Percentiles rank a stretch among this genome's conserved stretches.
Conservation (phyloP, 1,284 basidiomycete species). For the Cutaneotrichosporon cutaneum region DNA sequence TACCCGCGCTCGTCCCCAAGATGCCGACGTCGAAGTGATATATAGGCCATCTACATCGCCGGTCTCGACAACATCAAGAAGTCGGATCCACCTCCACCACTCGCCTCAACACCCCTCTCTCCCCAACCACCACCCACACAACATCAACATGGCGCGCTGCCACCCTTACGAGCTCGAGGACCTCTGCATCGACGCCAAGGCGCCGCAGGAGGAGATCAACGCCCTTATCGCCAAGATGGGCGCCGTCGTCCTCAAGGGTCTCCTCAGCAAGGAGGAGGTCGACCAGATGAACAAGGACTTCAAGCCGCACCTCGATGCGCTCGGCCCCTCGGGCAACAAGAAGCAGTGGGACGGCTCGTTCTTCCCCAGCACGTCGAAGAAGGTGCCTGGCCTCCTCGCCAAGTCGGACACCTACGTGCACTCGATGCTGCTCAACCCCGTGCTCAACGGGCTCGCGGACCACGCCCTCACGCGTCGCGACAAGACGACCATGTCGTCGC, state of each 20-base stretch:
- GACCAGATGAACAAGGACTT: conserved; percentile 20
- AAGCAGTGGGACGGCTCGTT: conserved; percentile 27
- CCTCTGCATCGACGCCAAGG: conserved; percentile 24
- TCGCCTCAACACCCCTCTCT: neutral
- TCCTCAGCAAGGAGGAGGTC: conserved; percentile 18
- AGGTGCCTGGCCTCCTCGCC: conserved; percentile 21
- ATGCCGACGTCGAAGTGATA: neutral
- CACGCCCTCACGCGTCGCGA: conserved; percentile 22
- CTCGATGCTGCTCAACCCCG: conserved; percentile 21
- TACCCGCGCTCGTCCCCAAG: neutral
- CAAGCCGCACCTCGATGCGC: conserved; percentile 22
- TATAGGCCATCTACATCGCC: neutral
- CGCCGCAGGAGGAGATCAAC: conserved; percentile 27
- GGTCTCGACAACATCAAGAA: neutral
- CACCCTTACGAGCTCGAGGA: conserved; percentile 25
- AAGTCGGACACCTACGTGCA: conserved; percentile 21
- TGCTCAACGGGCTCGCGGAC: conserved; percentile 23
- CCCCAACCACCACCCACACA: neutral
- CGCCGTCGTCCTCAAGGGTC: conserved; percentile 24
- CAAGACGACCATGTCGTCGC: conserved; percentile 26
- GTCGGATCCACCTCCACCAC: neutral
- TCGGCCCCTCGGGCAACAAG: conserved; percentile 20
- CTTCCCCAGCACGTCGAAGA: conserved; percentile 25
- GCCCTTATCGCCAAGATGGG: conserved; percentile 27
- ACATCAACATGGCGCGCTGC: conserved; percentile 15